Base-by-base conservation (phyloP, 2,329 filamentous ascomycete species). In the Xylaria sp. region DNA sequence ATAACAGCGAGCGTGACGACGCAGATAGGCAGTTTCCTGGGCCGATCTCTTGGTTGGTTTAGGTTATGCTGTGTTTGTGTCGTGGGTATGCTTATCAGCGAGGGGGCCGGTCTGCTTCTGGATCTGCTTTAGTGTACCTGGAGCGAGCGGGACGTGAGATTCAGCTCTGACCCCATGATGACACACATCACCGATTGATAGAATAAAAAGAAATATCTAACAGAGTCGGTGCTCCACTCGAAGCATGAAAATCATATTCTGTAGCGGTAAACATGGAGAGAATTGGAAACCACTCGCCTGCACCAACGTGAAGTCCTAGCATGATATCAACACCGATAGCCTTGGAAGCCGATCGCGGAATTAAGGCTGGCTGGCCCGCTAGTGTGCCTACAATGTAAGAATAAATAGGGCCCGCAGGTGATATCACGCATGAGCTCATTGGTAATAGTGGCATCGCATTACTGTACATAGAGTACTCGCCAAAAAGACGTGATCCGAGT, bases 341-440 rank as follows among this genome's bases (percentile, higher is more conserved):
- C 25, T 28, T 59, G 41, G 52, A 46, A 63, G 63, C 63, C 55
- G 59, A 63, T 63, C 41, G 44, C 63, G 59, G 63, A 66, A 58
- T 50, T 37, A 34, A 41, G 37, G 25, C 44, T 9, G 52, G 23
- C 44, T 39, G 4, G 39, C 50, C 9, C 20, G 20, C 12, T 37
- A 37, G 34, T 37, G 34, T 37, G 10, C 34, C 34, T 37, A 37
- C 32, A 34, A 50, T 20, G 32, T 20, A 56, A 28, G 25, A 2
- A 18, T 54, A 34, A 34, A 18, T 32, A 46, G 25, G 56, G n/a
- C 56, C 15, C 6, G 56, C 34, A 41, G 59, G 12, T 52, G 34
- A 54, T 62, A 32, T 58, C 39, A 20, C 18, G 54, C 25, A 50
- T 20, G 13, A 48, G 52, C 32, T 56, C 15, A 32, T 37, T 10